A percentile compares a stretch with the other conserved stretches of the same genome.
phyloP scores from a whole-genome alignment of 202 grass and related monocot genomes.

The Brachypodium distachyon region DNA sequence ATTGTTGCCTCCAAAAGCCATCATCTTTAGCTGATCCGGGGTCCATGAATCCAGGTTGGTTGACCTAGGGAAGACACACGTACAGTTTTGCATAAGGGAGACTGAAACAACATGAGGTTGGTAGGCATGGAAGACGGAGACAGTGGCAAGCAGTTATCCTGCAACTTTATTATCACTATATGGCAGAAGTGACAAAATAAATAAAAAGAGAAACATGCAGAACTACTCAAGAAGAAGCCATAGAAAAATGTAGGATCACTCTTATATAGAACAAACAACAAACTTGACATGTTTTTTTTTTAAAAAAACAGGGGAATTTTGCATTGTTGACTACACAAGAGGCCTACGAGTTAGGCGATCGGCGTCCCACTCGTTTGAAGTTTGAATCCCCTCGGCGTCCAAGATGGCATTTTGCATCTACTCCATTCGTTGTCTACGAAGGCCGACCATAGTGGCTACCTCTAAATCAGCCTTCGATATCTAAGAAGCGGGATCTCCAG shows the following conservation, averaged over 20 bases:
- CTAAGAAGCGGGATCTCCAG: not conserved
- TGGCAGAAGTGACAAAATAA: not conserved
- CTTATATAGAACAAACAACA: not conserved
- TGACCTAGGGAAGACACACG: conserved; percentile 25
- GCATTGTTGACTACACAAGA: not conserved
- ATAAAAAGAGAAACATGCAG: not conserved
- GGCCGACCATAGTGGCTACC: not conserved
- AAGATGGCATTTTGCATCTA: too few species aligned
- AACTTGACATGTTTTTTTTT: too few species aligned
- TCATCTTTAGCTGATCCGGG: conserved; percentile 72
- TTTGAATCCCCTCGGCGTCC: too few species aligned
- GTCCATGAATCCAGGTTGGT: conserved; percentile 87
- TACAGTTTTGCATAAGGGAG: not conserved
- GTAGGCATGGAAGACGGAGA: not conserved
- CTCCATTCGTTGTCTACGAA: not conserved
- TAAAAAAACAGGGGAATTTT: not conserved
- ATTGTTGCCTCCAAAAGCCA: conserved; percentile 78
- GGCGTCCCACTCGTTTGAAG: not conserved
- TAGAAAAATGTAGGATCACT: too few species aligned
- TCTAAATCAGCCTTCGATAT: not conserved
- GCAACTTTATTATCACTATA: not conserved
- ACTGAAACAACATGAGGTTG: not conserved
- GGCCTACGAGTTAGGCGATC: not conserved
- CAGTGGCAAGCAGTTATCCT: not conserved
- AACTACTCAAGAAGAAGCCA: not conserved